Evolutionary conservation across 805 yeast genomes (phyloP).

Genomic region (Saccharomyces mikatae): DNA sequence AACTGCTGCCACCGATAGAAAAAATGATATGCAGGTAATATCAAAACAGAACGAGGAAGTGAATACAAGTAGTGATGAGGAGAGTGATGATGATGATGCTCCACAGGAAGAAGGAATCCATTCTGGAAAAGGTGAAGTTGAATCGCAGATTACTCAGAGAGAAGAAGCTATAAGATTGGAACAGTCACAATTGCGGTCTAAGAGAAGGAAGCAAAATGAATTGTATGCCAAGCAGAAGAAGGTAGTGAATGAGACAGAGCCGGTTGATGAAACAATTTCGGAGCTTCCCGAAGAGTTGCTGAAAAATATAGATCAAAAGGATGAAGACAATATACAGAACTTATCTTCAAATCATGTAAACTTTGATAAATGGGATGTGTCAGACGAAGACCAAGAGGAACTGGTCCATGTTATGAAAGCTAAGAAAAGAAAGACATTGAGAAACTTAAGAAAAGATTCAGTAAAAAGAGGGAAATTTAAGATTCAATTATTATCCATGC

Average conservation of each 20-base stretch:
- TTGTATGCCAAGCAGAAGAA: slow-evolving; percentile 23
- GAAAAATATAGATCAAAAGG: slow-evolving; percentile 24
- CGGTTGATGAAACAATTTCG: slow-evolving; percentile 27
- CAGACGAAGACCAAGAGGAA: slow-evolving; percentile 12
- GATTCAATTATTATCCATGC: slow-evolving; percentile 28
- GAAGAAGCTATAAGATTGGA: slow-evolving; percentile 22
- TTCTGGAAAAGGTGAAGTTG: slow-evolving; percentile 19
- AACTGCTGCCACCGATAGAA: slow-evolving; percentile 5
- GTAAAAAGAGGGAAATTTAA: slow-evolving; percentile 36
- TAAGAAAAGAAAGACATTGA: slow-evolving; percentile 30
- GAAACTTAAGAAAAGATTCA: slow-evolving; percentile 23
- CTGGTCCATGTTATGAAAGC: slow-evolving; percentile 13
- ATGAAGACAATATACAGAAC: slow-evolving; percentile 6
- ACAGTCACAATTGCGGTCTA: slow-evolving; percentile 25
- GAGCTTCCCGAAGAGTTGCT: slow-evolving; percentile 36
- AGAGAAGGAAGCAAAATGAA: slow-evolving; percentile 28
- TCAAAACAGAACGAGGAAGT: slow-evolving; percentile 1
- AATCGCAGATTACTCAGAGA: slow-evolving; percentile 20
- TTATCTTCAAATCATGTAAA: slow-evolving; percentile 27
- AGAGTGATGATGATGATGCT: slow-evolving; percentile 37
- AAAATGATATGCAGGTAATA: slow-evolving; percentile 5
- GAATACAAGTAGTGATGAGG: slow-evolving; percentile 17
- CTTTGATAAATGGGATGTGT: slow-evolving; percentile 26
- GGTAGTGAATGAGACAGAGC: slow-evolving; percentile 6
- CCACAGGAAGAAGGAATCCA: slow-evolving; percentile 42